These are phyloP conservation scores for Patellaria atrata DNA, from an alignment of 495 filamentous ascomycete species.

Conservation along the genomic window DNA sequence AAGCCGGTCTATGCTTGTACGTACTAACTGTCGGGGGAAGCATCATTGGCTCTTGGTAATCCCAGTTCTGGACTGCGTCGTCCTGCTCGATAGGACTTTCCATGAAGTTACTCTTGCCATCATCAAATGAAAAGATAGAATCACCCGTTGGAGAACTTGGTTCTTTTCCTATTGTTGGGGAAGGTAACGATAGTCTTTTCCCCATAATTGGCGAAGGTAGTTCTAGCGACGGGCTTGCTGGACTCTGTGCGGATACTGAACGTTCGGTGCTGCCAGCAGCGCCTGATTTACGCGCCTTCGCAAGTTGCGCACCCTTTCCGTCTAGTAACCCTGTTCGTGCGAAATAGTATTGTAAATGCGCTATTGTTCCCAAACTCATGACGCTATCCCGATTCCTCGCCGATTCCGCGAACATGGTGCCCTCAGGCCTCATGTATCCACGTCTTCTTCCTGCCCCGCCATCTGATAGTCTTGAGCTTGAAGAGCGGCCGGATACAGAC, in stretches of 20 bases:
- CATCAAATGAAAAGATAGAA: constrained; percentile 15
- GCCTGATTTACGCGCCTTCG: constrained; percentile 44
- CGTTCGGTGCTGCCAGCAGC: constrained; percentile 12
- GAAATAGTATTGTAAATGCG: constrained; percentile 96
- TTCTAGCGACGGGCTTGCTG: too few species aligned
- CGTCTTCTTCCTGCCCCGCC: constrained; percentile 45
- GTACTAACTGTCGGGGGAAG: constrained; percentile 92
- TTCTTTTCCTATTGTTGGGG: too few species aligned
- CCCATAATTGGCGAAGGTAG: too few species aligned
- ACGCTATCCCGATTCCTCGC: constrained; percentile 84
- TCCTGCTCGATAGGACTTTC: constrained; percentile 47
- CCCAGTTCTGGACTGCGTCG: constrained; percentile 34
- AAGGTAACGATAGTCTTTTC: too few species aligned
- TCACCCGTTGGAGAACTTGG: too few species aligned
- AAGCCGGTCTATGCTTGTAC: constrained; percentile 76
- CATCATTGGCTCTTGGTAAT: constrained; percentile 54
- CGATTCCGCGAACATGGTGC: constrained; percentile 79
- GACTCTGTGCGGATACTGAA: constrained; percentile 9
- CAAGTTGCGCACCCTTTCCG: constrained; percentile 76
- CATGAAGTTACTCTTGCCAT: constrained; percentile 21
- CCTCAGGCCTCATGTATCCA: constrained; percentile 83
- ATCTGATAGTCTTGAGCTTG: constrained; percentile 37
- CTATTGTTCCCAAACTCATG: constrained; percentile 88
- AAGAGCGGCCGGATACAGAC: constrained; percentile 42
- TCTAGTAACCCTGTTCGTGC: constrained; percentile 86